Evolutionary conservation across 1,284 basidiomycete genomes (phyloP), one percentile per base, ranked within the genome.

Genomic region (Ustilago sp.): DNA sequence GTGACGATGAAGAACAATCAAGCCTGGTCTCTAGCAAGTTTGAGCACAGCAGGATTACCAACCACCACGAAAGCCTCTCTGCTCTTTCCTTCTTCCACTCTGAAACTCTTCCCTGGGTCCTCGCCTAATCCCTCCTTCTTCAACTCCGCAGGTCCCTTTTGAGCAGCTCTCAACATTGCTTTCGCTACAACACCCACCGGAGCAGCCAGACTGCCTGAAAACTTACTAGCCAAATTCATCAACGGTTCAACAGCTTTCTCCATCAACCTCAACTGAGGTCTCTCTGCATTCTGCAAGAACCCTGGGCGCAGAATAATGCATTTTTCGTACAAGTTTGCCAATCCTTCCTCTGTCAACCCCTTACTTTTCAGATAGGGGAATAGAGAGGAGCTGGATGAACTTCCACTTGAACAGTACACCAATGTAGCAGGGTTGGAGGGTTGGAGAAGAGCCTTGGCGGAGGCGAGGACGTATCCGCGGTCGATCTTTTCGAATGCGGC

Each of bases 401-500:
- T 32, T 19, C 56, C 58, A 64, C 91, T 91, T 2, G 92, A 93
- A 64, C 91, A 84, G 82, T 93, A 93, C 11, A 93, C 88, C 11
- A 93, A 72, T 1, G 89, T 89, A 74, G 93, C 91, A 1, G 12
- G n/a, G 1, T 39, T n/a, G 0, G 39, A 15, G 15, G 53, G 32
- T 9, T 87, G 83, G 76, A 89, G 90, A 3, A 92, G 91, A 13
- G 89, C 90, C 54, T 89, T 87, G 8, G 92, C 92, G 8, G 91
- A 90, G 53, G 90, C 90, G 43, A 93, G 80, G 23, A 93, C 92
- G 81, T 93, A 93, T 81, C 91, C 91, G 81, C 91, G 87, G 35
- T 93, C 93, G 74, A 93, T 93, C 86, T 89, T 91, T 83, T 91
- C 90, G 67, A 93, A 93, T 3, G 88, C 88, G 28, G 88, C 89